phyloP scores from a whole-genome alignment of 441 rosid genomes.

The Gossypium armourianum region DNA sequence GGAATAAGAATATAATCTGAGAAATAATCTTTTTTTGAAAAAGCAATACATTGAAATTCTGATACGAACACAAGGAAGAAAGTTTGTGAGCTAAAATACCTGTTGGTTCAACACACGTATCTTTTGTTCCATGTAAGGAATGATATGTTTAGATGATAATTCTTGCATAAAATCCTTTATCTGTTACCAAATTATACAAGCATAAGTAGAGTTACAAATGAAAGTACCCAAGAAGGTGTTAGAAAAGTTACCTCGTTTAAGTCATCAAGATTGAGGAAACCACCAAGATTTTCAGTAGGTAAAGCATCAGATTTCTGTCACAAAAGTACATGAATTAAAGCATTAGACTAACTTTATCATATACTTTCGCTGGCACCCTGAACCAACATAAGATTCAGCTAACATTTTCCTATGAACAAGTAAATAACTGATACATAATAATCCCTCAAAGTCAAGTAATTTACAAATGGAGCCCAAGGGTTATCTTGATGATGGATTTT shows the following conservation, averaged over 20 bases:
- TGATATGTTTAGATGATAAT: conserved; percentile 73
- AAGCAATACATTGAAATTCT: not conserved
- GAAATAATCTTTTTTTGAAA: not conserved
- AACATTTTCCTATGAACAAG: conserved; percentile 6
- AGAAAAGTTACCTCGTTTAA: conserved; percentile 47
- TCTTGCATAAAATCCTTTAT: conserved; percentile 83
- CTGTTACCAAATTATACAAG: conserved; percentile 35
- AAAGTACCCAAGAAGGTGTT: conserved; percentile 3
- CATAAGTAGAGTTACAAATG: conserved; percentile 20
- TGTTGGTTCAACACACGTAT: conserved; percentile 83
- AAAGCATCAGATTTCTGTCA: conserved; percentile 57
- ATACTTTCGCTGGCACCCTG: not conserved
- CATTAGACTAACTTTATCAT: conserved; percentile 17
- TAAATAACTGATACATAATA: conserved; percentile 15
- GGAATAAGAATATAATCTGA: conserved; percentile 8
- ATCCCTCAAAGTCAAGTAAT: conserved; percentile 29
- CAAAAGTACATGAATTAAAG: conserved; percentile 22
- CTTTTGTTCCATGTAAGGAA: conserved; percentile 97
- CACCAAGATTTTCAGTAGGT: conserved; percentile 47
- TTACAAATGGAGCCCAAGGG: conserved; percentile 65
- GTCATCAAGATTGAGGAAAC: conserved; percentile 68
- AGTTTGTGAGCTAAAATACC: conserved; percentile 30
- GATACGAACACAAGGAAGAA: conserved; percentile 17
- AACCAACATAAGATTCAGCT: conserved; percentile 16
- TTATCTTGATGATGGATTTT: conserved; percentile 48